Evolutionary conservation across 176 grass and related monocot genomes (phyloP), one percentile per base, ranked within the genome.

Genomic region (Oryza officinalis): DNA sequence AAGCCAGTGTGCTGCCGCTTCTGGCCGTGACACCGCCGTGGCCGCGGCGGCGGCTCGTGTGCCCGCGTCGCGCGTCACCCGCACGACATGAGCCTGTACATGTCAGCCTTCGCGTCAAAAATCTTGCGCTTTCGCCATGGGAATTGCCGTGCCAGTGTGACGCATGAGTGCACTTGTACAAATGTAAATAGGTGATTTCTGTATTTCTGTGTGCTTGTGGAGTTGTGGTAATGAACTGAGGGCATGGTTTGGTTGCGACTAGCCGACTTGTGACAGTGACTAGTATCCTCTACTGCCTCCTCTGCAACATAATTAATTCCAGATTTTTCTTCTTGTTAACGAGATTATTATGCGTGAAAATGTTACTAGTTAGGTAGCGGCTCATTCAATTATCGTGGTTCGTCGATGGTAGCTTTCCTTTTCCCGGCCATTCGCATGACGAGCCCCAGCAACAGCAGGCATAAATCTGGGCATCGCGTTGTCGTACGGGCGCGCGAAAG

Each of bases 1-100:
- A 80, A 79, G 67, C 28, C 74, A 18, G 73, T 81, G 26, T 83
- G 87, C 87, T 85, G 74, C 87, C 74, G 72, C 65, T 71, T 87
- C 50, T 87, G 79, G 79, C 86, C 86, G 67, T 86, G 75, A 22
- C 23, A 30, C 43, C 32, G 7, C 37, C 37, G 35, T 8, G 35
- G 35, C 35, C 35, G 35, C 35, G 35, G 33, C 33, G 33, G 5
- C 33, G 33, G 35, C 35, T 37, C 35, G 35, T 37, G 35, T 37
- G 35, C 35, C 35, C 35, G 35, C 35, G 35, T 38, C 37, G 33
- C 33, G 37, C 37, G 37, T 38, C 37, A 38, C 37, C 8, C 37
- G 37, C 37, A 38, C 37, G 37, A 38, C 37, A 38, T 7, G 37
- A 38, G 37, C 37, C 8, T 9, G 37, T 38, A 38, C 37, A 38